Percentiles rank a stretch among this genome's conserved stretches.
These are phyloP conservation scores for Cornus kousa DNA, from an alignment of 148 eudicot species.

Conservation along the genomic window DNA sequence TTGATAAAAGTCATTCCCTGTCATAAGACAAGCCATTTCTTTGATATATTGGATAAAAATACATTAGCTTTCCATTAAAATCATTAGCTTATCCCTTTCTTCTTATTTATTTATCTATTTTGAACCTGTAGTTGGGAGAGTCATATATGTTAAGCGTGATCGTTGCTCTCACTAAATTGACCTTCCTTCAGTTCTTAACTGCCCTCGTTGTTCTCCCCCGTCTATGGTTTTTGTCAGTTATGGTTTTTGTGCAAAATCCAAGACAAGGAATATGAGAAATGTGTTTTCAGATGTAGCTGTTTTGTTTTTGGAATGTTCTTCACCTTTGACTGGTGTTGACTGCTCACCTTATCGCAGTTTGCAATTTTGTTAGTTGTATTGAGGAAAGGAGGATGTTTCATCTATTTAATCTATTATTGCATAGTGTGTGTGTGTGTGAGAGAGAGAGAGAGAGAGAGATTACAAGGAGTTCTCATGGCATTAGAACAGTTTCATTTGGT, in stretches of 20 bases:
- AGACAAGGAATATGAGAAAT: not conserved
- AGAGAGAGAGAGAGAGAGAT: not conserved
- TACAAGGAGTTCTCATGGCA: not conserved
- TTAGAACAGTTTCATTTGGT: conserved; percentile 8
- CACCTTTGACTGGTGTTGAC: not conserved
- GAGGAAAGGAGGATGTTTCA: conserved; percentile 1
- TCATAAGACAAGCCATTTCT: no score
- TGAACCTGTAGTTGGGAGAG: not conserved
- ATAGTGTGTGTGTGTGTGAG: not conserved
- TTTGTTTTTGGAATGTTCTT: not conserved
- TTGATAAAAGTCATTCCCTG: no score
- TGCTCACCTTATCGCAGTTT: not conserved
- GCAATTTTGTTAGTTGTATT: conserved; percentile 1
- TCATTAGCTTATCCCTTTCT: not conserved
- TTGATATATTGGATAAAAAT: not conserved
- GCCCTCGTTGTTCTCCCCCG: not conserved
- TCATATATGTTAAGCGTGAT: not conserved
- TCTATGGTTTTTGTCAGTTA: not conserved
- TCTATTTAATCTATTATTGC: not conserved
- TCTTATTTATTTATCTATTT: not conserved
- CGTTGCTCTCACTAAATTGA: not conserved
- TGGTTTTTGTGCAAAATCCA: not conserved
- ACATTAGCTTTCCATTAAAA: not conserved
- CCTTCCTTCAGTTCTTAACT: not conserved
- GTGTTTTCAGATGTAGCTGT: not conserved